phyloP scores from a whole-genome alignment of 139 green algal species.

The Chlamydomonas sphaeroides region DNA sequence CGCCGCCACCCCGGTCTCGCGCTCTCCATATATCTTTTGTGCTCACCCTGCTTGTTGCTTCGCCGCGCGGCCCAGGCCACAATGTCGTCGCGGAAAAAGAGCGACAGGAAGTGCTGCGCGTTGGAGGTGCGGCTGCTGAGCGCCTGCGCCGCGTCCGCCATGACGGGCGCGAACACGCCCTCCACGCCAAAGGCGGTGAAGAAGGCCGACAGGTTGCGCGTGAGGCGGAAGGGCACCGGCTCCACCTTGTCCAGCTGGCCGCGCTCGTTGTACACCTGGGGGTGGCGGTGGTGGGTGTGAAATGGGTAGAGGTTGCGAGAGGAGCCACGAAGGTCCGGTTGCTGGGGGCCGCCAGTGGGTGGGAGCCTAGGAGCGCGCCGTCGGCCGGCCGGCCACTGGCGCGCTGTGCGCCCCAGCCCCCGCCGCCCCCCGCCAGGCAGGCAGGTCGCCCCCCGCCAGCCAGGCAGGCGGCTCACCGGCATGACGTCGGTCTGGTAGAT shows the following conservation, averaged over 20 bases:
- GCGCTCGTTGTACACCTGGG: conserved; percentile 66
- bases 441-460: too few relatives aligned
- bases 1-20: too few relatives aligned
- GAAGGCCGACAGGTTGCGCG: conserved; percentile 95
- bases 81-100: conserved; percentile 84
- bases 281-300: neutral
- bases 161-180: conserved; percentile 74
- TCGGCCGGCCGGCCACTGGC: too few relatives aligned
- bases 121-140: conserved; percentile 51
- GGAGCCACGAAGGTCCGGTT: too few relatives aligned
- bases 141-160: conserved; percentile 72
- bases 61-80: conserved; percentile 39
- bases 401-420: too few relatives aligned
- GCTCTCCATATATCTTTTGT: too few relatives aligned
- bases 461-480: conserved; percentile 31
- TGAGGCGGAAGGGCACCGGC: conserved; percentile 96
- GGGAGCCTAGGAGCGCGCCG: too few relatives aligned
- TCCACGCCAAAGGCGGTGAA: conserved; percentile 96
- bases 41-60: conserved; percentile 39
- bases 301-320: too few relatives aligned
- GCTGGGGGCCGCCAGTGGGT: too few relatives aligned
- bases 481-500: conserved; percentile 92
- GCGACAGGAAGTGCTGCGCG: conserved; percentile 71
- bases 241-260: conserved; percentile 78
- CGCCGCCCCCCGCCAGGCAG: too few relatives aligned